These are phyloP conservation scores for Nelumbo lutea DNA, from an alignment of 164 flowering plant species.

Conservation along the genomic window DNA sequence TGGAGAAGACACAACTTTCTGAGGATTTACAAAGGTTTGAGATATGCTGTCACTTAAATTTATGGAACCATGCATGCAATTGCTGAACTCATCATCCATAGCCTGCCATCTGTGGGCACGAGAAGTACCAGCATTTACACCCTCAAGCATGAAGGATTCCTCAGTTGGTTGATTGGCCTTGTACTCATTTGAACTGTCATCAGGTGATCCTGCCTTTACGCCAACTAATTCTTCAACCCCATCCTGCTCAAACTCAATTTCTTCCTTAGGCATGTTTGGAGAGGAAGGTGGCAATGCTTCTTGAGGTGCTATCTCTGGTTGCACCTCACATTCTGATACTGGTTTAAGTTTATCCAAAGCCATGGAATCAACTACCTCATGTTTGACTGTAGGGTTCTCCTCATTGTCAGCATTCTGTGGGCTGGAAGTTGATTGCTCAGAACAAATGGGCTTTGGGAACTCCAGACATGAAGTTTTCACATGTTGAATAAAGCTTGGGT, in stretches of 20 bases:
- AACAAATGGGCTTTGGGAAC: constrained; percentile 44
- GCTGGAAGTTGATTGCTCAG: constrained; percentile 37
- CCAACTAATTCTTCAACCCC: constrained; percentile 25
- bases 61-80: constrained; percentile 41
- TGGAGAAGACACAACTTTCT: constrained; percentile 21
- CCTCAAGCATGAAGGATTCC: constrained; percentile 58
- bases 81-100: constrained; percentile 59
- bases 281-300: constrained; percentile 3
- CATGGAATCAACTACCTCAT: constrained; percentile 24
- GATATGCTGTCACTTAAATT: constrained; percentile 69
- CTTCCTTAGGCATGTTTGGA: constrained; percentile 16
- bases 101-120: constrained; percentile 67
- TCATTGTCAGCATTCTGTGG: constrained; percentile 33
- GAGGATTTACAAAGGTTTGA: constrained; percentile 40
- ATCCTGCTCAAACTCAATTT: constrained; percentile 23
- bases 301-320: constrained; percentile 3
- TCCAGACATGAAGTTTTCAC: constrained; percentile 56
- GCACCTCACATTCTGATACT: constrained; percentile 12
- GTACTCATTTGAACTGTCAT: constrained; percentile 48
- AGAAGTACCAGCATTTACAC: constrained; percentile 47
- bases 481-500: constrained; percentile 58
- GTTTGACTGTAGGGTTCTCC: constrained; percentile 29
- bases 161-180: constrained; percentile 43
- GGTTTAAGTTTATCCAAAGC: constrained; percentile 26
- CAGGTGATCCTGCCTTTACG: constrained; percentile 32